A percentile compares a stretch with the other conserved stretches of the same genome.
These are phyloP conservation scores for Fusarium annulatum DNA, from an alignment of 2,329 filamentous ascomycete genomes.

Conservation along the genomic window DNA sequence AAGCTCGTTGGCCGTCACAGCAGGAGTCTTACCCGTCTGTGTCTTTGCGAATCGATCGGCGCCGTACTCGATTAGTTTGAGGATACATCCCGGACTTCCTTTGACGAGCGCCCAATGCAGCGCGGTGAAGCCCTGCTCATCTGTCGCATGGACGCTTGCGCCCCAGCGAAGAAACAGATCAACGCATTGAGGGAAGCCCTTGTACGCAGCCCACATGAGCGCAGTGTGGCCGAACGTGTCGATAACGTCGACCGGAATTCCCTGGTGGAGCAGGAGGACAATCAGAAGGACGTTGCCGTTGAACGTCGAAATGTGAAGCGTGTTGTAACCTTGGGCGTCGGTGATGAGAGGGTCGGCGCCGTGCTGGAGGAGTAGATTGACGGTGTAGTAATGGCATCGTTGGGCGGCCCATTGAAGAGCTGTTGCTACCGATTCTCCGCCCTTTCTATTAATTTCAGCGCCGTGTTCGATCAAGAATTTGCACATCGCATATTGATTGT, in stretches of 20 bases:
- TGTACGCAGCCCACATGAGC: constrained; percentile 99
- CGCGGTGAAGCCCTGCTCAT: constrained; percentile 94
- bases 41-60: constrained; percentile 93
- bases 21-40: constrained; percentile 88
- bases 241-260: constrained; percentile 90
- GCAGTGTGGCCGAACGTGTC: constrained; percentile 93
- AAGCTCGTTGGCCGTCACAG: constrained; percentile 87
- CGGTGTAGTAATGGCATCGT: constrained; percentile 94
- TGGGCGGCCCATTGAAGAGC: constrained; percentile 98
- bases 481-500: constrained; percentile 98
- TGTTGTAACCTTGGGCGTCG: constrained; percentile 97
- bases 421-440: constrained; percentile 93
- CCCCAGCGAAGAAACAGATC: constrained; percentile 95
- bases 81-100: constrained; percentile 87
- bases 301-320: constrained; percentile 95
- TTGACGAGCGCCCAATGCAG: constrained; percentile 97
- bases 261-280: constrained; percentile 90
- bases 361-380: constrained; percentile 89
- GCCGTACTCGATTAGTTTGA: constrained; percentile 95
- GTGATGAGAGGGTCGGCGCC: constrained; percentile 93
- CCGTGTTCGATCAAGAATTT: constrained; percentile 88
- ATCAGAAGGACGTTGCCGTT: constrained; percentile 95
- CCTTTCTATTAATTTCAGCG: constrained; percentile 93
- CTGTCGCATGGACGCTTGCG: constrained; percentile 88
- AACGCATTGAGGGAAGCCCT: constrained; percentile 91